Evolutionary conservation across 176 grass and related monocot species (phyloP).

Genomic region (Oryza officinalis): DNA sequence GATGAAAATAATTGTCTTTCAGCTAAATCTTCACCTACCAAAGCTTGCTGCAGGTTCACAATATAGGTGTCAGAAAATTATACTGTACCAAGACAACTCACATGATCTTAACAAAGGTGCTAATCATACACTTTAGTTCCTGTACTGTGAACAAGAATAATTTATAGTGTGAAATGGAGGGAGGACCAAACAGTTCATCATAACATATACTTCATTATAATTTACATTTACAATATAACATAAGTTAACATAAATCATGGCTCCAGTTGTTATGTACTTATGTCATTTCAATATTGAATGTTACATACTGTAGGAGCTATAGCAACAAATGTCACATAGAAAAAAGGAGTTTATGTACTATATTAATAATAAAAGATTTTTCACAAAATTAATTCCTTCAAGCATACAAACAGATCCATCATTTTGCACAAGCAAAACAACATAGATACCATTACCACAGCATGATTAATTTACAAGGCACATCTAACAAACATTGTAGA

Average conservation of each 20-base stretch:
- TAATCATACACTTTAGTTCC: not conserved
- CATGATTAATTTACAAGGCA: not conserved
- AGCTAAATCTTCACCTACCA: conserved; percentile 94
- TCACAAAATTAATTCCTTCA: conserved; percentile 1
- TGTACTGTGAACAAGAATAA: not conserved
- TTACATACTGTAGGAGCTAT: not conserved
- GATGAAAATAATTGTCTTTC: conserved; percentile 87
- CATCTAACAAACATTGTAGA: conserved; percentile 18
- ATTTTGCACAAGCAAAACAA: not conserved
- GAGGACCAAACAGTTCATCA: not conserved
- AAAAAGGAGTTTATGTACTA: conserved; percentile 1
- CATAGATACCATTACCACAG: not conserved
- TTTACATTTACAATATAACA: not conserved
- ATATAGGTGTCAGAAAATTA: conserved; percentile 34
- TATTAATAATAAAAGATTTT: not conserved
- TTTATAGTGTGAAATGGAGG: not conserved
- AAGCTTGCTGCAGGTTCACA: conserved; percentile 76
- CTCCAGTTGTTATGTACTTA: not conserved
- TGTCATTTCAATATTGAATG: not conserved
- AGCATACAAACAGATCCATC: not conserved
- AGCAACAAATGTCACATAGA: not conserved
- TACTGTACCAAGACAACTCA: not conserved
- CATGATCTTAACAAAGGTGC: not conserved
- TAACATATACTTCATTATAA: not conserved
- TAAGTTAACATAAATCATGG: conserved; percentile 2